A percentile compares a stretch with the other conserved stretches of the same genome.
Conservation (phyloP, 2,329 filamentous ascomycete genomes). For the Ascocoryne sarcoides region DNA sequence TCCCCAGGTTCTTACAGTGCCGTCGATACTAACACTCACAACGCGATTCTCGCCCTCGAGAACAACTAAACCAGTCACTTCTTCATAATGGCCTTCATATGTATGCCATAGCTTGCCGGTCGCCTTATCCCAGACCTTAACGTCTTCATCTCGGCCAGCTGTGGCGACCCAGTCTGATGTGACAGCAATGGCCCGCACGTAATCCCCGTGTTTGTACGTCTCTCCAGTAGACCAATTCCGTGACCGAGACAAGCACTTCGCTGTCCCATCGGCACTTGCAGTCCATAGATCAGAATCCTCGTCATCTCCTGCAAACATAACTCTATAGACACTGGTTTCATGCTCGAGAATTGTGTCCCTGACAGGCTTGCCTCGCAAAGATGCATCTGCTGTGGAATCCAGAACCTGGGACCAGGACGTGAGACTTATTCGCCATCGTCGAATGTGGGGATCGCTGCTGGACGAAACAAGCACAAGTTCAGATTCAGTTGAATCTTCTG, state of each 20-base stretch:
- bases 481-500: slow-evolving; percentile 42
- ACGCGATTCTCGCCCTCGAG: slow-evolving; percentile 45
- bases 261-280: slow-evolving; percentile 81
- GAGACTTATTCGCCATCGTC: slow-evolving; percentile 60
- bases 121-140: slow-evolving; percentile 78
- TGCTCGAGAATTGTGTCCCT: slow-evolving; percentile 62
- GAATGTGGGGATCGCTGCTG: slow-evolving; percentile 71
- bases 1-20: slow-evolving; percentile 78
- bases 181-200: slow-evolving; percentile 74
- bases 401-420: slow-evolving; percentile 45
- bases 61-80: slow-evolving; percentile 73
- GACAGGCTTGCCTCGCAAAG: slow-evolving; percentile 23
- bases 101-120: slow-evolving; percentile 65
- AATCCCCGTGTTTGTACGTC: slow-evolving; percentile 72
- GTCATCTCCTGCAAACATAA: slow-evolving; percentile 60
- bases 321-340: slow-evolving; percentile 80
- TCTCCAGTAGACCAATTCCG: slow-evolving; percentile 65
- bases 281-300: slow-evolving; percentile 73
- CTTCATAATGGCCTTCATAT: slow-evolving; percentile 82
- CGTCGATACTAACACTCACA: slow-evolving; percentile 82
- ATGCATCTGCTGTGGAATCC: slow-evolving; percentile 28
- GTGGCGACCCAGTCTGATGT: slow-evolving; percentile 74
- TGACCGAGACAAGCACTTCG: slow-evolving; percentile 66
- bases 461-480: slow-evolving; percentile 63
- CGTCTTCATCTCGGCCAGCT: slow-evolving; percentile 81